Percentiles rank a stretch among this genome's conserved stretches.
Evolutionary conservation across 768 basidiomycete species (phyloP).

Genomic region (Lentinus brumalis): DNA sequence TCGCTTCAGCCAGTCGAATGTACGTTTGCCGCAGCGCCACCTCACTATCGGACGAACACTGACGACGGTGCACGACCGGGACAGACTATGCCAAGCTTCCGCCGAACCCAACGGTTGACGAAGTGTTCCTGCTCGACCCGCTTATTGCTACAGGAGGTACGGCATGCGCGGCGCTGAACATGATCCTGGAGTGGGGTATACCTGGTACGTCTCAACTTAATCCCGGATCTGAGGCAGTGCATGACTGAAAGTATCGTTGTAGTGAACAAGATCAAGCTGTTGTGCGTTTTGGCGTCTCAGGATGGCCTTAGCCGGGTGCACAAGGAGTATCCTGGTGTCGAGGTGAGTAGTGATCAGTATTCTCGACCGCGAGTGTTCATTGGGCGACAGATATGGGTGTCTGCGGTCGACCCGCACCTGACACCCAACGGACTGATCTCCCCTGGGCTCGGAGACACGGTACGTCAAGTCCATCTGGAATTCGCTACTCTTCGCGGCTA

Average conservation of each 20-base stretch:
- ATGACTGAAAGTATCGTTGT: neutral
- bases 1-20: constrained; percentile 91
- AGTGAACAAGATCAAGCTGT: constrained; percentile 77
- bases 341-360: constrained; percentile 48
- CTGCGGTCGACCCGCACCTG: constrained; percentile 73
- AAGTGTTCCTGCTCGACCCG: constrained; percentile 89
- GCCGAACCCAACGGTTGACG: constrained; percentile 69
- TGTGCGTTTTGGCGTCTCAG: constrained; percentile 79
- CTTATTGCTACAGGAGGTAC: constrained; percentile 95
- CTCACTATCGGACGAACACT: neutral
- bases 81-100: constrained; percentile 92
- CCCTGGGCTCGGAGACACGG: constrained; percentile 92
- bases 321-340: constrained; percentile 71
- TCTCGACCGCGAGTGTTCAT: constrained; percentile 3
- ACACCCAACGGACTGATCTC: constrained; percentile 77
- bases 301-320: constrained; percentile 71
- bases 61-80: neutral
- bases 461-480: constrained; percentile 39
- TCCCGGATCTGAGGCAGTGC: neutral
- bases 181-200: constrained; percentile 86
- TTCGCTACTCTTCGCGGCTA: neutral
- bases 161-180: constrained; percentile 81
- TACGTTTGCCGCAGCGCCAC: constrained; percentile 33
- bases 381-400: constrained; percentile 78
- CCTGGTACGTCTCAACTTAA: constrained; percentile 45